Evolutionary conservation across 345 rosid genomes (phyloP), one percentile per base, ranked within the genome.

Genomic region (Lepidium sativum): DNA sequence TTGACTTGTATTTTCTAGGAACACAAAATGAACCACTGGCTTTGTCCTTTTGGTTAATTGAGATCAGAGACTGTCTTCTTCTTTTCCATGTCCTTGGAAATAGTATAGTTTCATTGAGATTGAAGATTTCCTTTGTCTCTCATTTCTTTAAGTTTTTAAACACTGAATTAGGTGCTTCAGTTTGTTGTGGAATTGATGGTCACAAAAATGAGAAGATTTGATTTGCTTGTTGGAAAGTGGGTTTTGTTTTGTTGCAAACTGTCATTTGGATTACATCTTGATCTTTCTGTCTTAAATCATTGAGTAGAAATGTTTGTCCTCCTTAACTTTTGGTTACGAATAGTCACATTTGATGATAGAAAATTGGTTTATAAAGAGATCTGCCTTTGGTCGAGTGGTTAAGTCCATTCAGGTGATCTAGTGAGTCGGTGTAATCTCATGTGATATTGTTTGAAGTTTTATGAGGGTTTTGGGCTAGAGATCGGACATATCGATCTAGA

Each of bases 1-100:
- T 39, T 39, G 48, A 37, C 56, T 55, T 44, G 37, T 38, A 77
- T 59, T 50, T 77, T 61, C 58, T 13, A 49, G 69, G 53, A 69
- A 69, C 69, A 71, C 20, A 16, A 7, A 34, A n/a, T 63, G 84
- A 13, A 77, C 80, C 82, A 77, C 76, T 55, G 29, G 39, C 63
- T 56, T 29, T 57, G 38, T 43, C 29, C 57, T 25, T 37, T 35
- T 49, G 21, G 14, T 27, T 14, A 9, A 52, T 52, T 31, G 57
- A 31, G 39, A 9, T 9, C 2, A 52, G 39, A 14, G 18, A 7
- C 23, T 15, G 23, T 31, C 57, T n/a, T 31, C 57, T 31, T 52
- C 29, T 45, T 37, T 17, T 60, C 33, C 54, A 51, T 51, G 50
- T n/a, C 51, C 18, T 51, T 64, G 68, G 2, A 8, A 39, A n/a